Evolutionary conservation across 805 yeast genomes (phyloP), one percentile per base, ranked within the genome.

Genomic region (Sungouiella blattae): DNA sequence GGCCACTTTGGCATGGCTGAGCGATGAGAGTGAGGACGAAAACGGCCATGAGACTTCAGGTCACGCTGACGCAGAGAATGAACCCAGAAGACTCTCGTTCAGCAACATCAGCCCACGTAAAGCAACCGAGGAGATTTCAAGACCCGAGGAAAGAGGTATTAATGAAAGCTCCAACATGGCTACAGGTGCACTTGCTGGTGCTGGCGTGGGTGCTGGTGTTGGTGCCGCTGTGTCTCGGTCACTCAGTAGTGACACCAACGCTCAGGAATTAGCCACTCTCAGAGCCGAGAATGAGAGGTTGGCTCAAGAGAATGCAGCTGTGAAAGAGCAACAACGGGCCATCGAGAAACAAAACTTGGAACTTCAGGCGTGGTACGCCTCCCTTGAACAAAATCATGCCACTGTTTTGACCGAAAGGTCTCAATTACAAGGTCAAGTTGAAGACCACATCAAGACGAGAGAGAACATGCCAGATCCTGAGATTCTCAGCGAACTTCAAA

Each of bases 1-100:
- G 56, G 86, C 96, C 0, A 78, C 82, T 28, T 69, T 91, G 55
- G 80, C 89, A 3, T 93, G 96, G 88, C 83, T 91, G 11, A 83
- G 88, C 35, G 95, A 83, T 46, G 95, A 83, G 42, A 93, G 82
- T 31, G 86, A 77, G 2, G 75, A 68, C 1, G 71, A 58, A 6
- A 61, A 20, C 9, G 22, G 22, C 13, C n/a, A n/a, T n/a, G n/a
- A n/a, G 22, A 23, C 11, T 2, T 18, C 30, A 5, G 7, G 9
- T 4, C 17, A 18, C 23, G 22, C 18, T 8, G 30, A 26, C 21
- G 24, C n/a, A 5, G 32, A 33, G 6, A 28, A 38, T 8, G 39
- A 34, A 13, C 39, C 41, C 13, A 32, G 46, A n/a, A 13, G 51
- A 30, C 18, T 33, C 15, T 38, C 41, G 9, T 31, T 31, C 15